These are phyloP conservation scores for Ogataea hybrid DNA, from an alignment of 1,139 yeast species.

Conservation along the genomic window DNA sequence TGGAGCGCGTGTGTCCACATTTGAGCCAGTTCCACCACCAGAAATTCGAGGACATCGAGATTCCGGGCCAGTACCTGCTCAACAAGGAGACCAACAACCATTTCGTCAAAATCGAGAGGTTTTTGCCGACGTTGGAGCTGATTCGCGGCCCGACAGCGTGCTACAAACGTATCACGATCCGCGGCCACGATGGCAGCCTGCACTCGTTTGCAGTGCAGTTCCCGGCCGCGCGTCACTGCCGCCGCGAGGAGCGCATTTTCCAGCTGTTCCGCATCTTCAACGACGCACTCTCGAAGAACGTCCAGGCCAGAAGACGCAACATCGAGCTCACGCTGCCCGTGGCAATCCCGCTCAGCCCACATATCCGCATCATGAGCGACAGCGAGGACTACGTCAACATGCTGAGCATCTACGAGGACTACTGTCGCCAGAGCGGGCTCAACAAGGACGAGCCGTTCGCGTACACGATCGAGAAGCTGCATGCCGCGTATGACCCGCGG, in stretches of 20 bases:
- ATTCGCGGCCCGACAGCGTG: constrained; percentile 94
- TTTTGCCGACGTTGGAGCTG: constrained; percentile 83
- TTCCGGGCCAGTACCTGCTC: constrained; percentile 92
- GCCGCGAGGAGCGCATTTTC: constrained; percentile 93
- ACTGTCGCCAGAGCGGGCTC: constrained; percentile 70
- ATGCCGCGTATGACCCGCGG: constrained; percentile 92
- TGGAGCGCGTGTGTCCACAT: constrained; percentile 93
- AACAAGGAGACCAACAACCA: constrained; percentile 78
- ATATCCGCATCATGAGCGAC: constrained; percentile 87
- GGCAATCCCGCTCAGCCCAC: constrained; percentile 94
- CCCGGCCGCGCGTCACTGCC: constrained; percentile 97
- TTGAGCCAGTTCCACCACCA: constrained; percentile 97
- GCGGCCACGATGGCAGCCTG: constrained; percentile 91
- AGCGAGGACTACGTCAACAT: constrained; percentile 74
- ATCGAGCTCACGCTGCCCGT: constrained; percentile 85
- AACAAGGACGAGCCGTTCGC: constrained; percentile 89
- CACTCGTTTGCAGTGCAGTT: constrained; percentile 96
- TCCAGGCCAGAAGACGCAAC: constrained; percentile 83
- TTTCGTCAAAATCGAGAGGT: constrained; percentile 89
- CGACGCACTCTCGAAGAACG: constrained; percentile 74
- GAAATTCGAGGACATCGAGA: constrained; percentile 94
- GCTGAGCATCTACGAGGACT: constrained; percentile 87
- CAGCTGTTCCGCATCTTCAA: constrained; percentile 88
- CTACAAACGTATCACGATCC: constrained; percentile 80
- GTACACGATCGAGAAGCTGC: constrained; percentile 78